Evolutionary conservation across 306 rosid species (phyloP), one percentile per base, ranked within the genome.

Genomic region (Amphicarpaea edgeworthii): DNA sequence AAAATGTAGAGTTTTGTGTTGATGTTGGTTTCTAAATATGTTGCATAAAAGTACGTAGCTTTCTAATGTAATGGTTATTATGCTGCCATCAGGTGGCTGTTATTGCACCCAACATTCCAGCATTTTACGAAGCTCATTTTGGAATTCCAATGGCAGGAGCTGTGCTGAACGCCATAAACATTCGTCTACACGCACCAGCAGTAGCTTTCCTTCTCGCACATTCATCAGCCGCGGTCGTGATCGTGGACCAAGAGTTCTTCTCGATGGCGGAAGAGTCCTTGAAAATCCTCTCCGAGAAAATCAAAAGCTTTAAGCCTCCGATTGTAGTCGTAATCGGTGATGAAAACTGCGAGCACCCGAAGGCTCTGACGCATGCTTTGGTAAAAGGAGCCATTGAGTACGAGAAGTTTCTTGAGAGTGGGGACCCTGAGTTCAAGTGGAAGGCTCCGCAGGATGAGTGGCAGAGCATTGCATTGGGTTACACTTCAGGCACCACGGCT

Each of bases 401-500:
- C 3, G 76, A 93, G 82, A 80, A 59, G 16, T 87, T 90, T 62
- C 79, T 93, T 65, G 87, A 84, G 77, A 54, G 53, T 30, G 97
- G 97, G 26, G 88, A 93, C 66, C 88, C 92, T 41, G 96, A 87
- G 21, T 93, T 65, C 77, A 81, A 78, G 62, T 93, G 97, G 96
- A 82, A 84, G 68, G 90, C 90, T 28, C 97, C 97, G 3, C 81
- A 83, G 77, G 96, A 93, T 72, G 97, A 93, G 89, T 93, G 97
- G 93, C 96, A 90, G 82, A 93, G 97, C 84, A 90, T 93, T 73
- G 38, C 92, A 67, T 71, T 93, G 85, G 93, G 93, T 58, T 93
- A 93, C 79, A 93, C 97, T 9, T 93, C 97, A 28, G 97, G 93
- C 7, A 90, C 97, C n/a, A 93, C 96, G 1, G 86, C 97, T 43